Evolutionary conservation across 73 alveolate species (phyloP).

Genomic region (Paramecium bursaria): DNA sequence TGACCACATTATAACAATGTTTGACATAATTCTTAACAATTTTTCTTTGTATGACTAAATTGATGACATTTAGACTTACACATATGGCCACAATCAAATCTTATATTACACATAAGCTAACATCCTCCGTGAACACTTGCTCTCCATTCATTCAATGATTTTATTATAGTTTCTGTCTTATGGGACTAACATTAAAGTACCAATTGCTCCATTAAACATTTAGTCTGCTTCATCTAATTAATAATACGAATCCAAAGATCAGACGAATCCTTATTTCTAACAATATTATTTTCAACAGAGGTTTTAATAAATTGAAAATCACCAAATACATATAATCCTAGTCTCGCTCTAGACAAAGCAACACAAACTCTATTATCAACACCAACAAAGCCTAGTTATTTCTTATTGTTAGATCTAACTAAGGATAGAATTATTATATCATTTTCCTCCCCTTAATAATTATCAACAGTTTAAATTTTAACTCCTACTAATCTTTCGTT

Average conservation of each 20-base stretch:
- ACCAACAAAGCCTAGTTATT: constrained; percentile 83
- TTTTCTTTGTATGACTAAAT: constrained; percentile 2
- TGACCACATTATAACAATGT: constrained; percentile 67
- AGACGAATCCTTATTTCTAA: neutral
- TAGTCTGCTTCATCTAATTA: constrained; percentile 46
- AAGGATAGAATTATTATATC: constrained; percentile 87
- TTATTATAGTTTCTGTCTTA: neutral
- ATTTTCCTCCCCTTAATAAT: constrained; percentile 94
- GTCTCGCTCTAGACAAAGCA: constrained; percentile 91
- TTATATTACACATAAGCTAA: constrained; percentile 36
- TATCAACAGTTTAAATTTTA: constrained; percentile 87
- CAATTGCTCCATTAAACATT: constrained; percentile 26
- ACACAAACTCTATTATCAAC: constrained; percentile 88
- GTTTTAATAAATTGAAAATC: constrained; percentile 80
- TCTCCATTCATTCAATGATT: constrained; percentile 12
- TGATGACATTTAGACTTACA: constrained; percentile 58
- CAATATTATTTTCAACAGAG: constrained; percentile 1
- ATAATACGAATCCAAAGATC: constrained; percentile 63
- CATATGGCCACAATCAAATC: constrained; percentile 38
- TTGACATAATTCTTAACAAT: constrained; percentile 45
- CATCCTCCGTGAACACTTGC: constrained; percentile 28
- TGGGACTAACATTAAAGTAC: neutral
- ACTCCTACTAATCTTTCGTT: constrained; percentile 15
- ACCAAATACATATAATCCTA: constrained; percentile 89
- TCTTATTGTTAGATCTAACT: constrained; percentile 79